These are phyloP conservation scores for Mycena citricolor DNA, from an alignment of 1,284 basidiomycete species.

Conservation along the genomic window DNA sequence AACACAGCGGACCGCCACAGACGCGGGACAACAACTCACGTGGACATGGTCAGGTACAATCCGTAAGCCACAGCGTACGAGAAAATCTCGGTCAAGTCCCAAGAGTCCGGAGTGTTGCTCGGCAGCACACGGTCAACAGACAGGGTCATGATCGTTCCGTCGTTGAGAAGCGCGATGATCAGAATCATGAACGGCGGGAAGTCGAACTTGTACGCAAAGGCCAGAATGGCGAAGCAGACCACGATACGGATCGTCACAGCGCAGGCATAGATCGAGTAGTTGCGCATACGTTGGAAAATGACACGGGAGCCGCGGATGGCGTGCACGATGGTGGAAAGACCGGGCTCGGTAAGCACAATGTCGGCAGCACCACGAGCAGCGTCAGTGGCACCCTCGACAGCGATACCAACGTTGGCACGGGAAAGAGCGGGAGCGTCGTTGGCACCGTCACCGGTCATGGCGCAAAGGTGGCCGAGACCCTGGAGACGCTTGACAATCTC, in stretches of 20 bases:
- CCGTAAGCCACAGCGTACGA: conserved; percentile 94
- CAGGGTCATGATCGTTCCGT: conserved; percentile 99
- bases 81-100: conserved; percentile 97
- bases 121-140: conserved; percentile 96
- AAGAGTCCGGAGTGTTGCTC: conserved; percentile 88
- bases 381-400: conserved; percentile 95
- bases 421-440: conserved; percentile 94
- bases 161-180: conserved; percentile 95
- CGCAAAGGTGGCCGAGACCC: conserved; percentile 83
- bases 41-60: conserved; percentile 88
- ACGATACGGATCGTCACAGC: conserved; percentile 98
- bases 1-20: too few relatives aligned
- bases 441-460: conserved; percentile 83
- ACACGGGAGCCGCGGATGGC: conserved; percentile 93
- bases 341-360: conserved; percentile 93
- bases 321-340: conserved; percentile 95
- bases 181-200: conserved; percentile 99
- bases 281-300: conserved; percentile 98
- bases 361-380: conserved; percentile 94
- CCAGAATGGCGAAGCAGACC: conserved; percentile 93
- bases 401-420: conserved; percentile 95
- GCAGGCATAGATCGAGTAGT: conserved; percentile 92
- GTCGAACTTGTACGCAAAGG: conserved; percentile 94
- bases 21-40: conserved; percentile 49
- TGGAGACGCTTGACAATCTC: conserved; percentile 90